phyloP scores from a whole-genome alignment of 805 yeast species.

The Starmerella roubikii region DNA sequence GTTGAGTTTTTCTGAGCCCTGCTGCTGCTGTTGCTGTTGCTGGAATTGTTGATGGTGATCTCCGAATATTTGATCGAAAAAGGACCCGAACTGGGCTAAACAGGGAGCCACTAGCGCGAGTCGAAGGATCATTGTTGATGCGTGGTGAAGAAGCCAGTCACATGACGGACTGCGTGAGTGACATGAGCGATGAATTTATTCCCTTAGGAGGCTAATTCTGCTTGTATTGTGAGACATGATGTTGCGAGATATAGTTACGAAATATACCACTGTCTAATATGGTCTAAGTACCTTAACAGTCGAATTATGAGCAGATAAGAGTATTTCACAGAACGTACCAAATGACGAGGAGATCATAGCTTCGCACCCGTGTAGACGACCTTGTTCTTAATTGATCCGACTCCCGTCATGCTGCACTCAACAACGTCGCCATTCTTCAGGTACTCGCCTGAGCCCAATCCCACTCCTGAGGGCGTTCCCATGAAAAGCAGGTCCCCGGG shows the following conservation, averaged over 20 bases:
- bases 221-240: no score
- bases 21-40: constrained; percentile 28
- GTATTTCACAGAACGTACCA: no score
- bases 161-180: no score
- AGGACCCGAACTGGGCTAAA: constrained; percentile 31
- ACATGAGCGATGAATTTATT: no score
- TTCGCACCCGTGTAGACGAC: constrained; percentile 19
- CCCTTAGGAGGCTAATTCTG: no score
- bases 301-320: no score
- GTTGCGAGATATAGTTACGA: no score
- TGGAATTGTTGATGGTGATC: constrained; percentile 27
- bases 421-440: constrained; percentile 34
- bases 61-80: constrained; percentile 30
- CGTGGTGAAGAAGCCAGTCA: no score
- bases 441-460: constrained; percentile 34
- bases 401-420: constrained; percentile 31
- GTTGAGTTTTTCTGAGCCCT: constrained; percentile 3
- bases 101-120: constrained; percentile 10
- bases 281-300: no score
- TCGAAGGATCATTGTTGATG: no score
- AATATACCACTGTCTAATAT: no score
- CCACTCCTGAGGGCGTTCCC: constrained; percentile 47
- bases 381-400: constrained; percentile 33
- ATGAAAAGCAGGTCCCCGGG: constrained; percentile 45
- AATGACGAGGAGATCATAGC: not conserved